Percentiles rank a stretch among this genome's conserved stretches.
phyloP scores from a whole-genome alignment of 202 grass and related monocot genomes.

The Saccharum hybrid region DNA sequence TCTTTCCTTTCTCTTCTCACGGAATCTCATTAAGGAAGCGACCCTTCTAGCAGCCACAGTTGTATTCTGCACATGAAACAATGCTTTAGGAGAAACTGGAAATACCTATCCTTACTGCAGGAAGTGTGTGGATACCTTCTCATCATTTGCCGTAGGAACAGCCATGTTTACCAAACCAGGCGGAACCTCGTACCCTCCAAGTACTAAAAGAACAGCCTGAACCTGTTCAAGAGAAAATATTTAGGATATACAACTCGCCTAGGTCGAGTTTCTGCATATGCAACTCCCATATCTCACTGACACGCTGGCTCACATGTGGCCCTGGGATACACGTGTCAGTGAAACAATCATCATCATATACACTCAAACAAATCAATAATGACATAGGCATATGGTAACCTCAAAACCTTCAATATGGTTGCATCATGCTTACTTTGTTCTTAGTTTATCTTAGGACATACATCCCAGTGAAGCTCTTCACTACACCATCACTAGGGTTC shows the following conservation, averaged over 20 bases:
- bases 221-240: slow-evolving; percentile 51
- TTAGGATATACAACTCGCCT: background rate
- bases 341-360: slow-evolving; percentile 5
- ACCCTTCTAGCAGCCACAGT: slow-evolving; percentile 59
- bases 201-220: slow-evolving; percentile 63
- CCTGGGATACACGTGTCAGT: background rate
- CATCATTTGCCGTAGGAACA: slow-evolving; percentile 45
- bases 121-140: slow-evolving; percentile 46
- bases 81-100: slow-evolving; percentile 34
- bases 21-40: slow-evolving; percentile 72
- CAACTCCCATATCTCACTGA: background rate
- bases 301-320: background rate
- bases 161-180: slow-evolving; percentile 54
- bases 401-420: slow-evolving; percentile 36
- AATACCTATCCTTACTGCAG: slow-evolving; percentile 19
- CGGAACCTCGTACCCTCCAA: slow-evolving; percentile 67
- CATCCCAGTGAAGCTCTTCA: slow-evolving; percentile 20
- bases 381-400: slow-evolving; percentile 20
- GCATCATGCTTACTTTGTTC: background rate
- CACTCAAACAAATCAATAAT: slow-evolving; percentile 27
- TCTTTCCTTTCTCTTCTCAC: slow-evolving; percentile 79
- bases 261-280: slow-evolving; percentile 6
- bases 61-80: slow-evolving; percentile 44
- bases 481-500: slow-evolving; percentile 21
- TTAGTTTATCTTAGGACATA: background rate